Base-by-base conservation (phyloP, 495 filamentous ascomycete genomes). In the Immersiella caudata region DNA sequence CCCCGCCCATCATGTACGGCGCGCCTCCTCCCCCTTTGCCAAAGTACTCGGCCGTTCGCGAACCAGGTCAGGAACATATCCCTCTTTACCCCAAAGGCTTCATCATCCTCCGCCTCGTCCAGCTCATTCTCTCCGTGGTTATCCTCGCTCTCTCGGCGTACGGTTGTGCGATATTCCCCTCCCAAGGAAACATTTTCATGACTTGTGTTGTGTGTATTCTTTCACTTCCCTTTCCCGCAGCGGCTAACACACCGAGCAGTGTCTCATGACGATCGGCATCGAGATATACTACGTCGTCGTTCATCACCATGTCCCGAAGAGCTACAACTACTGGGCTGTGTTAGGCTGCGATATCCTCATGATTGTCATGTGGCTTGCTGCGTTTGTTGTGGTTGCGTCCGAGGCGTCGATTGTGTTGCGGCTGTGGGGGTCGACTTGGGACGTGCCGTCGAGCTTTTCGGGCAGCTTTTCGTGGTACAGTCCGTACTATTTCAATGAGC, bases 71-170 rank as follows among this genome's bases (percentile, higher is more conserved):
- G 46, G 78, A 81, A 67, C 82, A 85, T 62, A 77, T 82, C 51
- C 79, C 82, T 25, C 50, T 77, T 22, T 79, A 74, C n/a, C 81
- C 82, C 18, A 75, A 68, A 51, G 71, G 71, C 69, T 86, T 88
- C 64, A 81, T 88, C 58, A 79, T 81, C 20, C 75, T 93, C 22
- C 85, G 92, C 64, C 80, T 85, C 64, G 69, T 84, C 58, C 91
- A 94, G 72, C 78, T 85, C 25, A 71, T 90, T 49, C 76, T 92
- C 60, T 85, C 85, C n/a, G 72, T 93, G 67, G 81, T 89, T 57
- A 79, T 90, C 57, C 77, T 94, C 33, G 91, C 85, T n/a, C 71
- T 94, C 16, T 83, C 83, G 12, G 89, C 84, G 55, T 92, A 91
- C 75, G 83, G 88, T 83, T 73, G 67, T 74, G 78, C 62, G 5